Evolutionary conservation across 2,329 filamentous ascomycete genomes (phyloP).

Genomic region (Colletotrichum simmondsii): DNA sequence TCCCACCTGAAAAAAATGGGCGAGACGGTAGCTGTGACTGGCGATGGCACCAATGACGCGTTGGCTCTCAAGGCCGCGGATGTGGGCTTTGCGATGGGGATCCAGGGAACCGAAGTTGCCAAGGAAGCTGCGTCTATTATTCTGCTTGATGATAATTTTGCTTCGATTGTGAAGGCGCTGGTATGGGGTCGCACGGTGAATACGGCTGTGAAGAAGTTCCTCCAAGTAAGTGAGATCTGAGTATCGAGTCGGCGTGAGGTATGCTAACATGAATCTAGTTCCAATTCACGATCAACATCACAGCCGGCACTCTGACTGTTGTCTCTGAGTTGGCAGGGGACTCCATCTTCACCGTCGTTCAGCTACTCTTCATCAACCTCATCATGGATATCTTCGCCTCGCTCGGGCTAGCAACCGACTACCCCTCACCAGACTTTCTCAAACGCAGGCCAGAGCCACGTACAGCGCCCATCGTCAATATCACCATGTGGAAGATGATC

Average conservation of each 20-base stretch:
- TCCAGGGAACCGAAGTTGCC: conserved; percentile 70
- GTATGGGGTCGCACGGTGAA: conserved; percentile 73
- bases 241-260: not conserved
- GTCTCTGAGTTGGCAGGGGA: conserved; percentile 63
- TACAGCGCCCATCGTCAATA: conserved; percentile 61
- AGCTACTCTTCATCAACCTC: conserved; percentile 70
- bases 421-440: conserved; percentile 48
- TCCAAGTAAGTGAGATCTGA: conserved; percentile 55
- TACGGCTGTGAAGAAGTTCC: conserved; percentile 72
- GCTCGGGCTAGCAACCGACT: conserved; percentile 57
- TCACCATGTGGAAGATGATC: conserved; percentile 88
- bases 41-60: conserved; percentile 72
- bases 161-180: conserved; percentile 69
- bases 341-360: conserved; percentile 67
- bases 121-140: conserved; percentile 73
- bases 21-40: conserved; percentile 68
- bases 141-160: conserved; percentile 70
- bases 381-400: conserved; percentile 71
- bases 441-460: conserved; percentile 43
- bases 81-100: conserved; percentile 72
- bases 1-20: conserved; percentile 69
- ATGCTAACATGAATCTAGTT: conserved; percentile 47
- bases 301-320: conserved; percentile 68
- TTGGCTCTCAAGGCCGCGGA: conserved; percentile 70
- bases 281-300: conserved; percentile 71